Conservation (phyloP, 1,139 yeast species). For the Nakaseomyces uthaithaninus region DNA sequence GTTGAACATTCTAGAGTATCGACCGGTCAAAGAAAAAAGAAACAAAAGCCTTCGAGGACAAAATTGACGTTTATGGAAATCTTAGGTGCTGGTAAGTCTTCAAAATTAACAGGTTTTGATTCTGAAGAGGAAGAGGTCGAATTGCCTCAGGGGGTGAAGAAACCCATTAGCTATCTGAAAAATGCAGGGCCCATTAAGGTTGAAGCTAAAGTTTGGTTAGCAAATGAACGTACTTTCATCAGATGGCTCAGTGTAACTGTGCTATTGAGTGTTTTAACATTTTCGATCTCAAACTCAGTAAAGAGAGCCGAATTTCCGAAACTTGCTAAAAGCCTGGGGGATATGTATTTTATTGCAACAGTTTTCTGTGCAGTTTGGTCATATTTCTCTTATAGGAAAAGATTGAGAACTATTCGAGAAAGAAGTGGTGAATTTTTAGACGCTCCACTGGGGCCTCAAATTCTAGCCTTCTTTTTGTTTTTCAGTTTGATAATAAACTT, state of each 20-base stretch:
- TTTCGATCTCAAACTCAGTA: slow-evolving; percentile 75
- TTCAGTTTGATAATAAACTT: slow-evolving; percentile 66
- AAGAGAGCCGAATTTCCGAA: slow-evolving; percentile 48
- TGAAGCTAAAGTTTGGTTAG: slow-evolving; percentile 97
- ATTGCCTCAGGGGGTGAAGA: slow-evolving; percentile 81
- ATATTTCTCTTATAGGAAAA: slow-evolving; percentile 60
- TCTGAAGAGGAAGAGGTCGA: slow-evolving; percentile 84
- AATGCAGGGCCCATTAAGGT: slow-evolving; percentile 88
- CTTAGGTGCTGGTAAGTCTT: slow-evolving; percentile 28
- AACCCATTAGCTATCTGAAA: slow-evolving; percentile 70
- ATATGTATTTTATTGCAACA: slow-evolving; percentile 70
- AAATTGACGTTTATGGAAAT: slow-evolving; percentile 26
- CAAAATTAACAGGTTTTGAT: slow-evolving; percentile 50
- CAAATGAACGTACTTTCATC: slow-evolving; percentile 94
- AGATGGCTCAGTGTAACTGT: slow-evolving; percentile 94
- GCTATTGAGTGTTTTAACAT: slow-evolving; percentile 76
- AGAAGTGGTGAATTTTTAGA: slow-evolving; percentile 86
- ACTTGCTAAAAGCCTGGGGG: slow-evolving; percentile 61
- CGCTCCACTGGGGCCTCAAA: slow-evolving; percentile 78
- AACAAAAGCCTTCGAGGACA: slow-evolving; percentile 12
- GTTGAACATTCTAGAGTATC: slow-evolving; percentile 17
- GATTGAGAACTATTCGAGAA: slow-evolving; percentile 66
- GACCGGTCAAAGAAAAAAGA: slow-evolving; percentile 9
- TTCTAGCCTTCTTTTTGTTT: slow-evolving; percentile 64
- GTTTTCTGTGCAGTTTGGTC: slow-evolving; percentile 87